phyloP scores from a whole-genome alignment of 768 basidiomycete genomes.

The Ephemerocybe angulata region DNA sequence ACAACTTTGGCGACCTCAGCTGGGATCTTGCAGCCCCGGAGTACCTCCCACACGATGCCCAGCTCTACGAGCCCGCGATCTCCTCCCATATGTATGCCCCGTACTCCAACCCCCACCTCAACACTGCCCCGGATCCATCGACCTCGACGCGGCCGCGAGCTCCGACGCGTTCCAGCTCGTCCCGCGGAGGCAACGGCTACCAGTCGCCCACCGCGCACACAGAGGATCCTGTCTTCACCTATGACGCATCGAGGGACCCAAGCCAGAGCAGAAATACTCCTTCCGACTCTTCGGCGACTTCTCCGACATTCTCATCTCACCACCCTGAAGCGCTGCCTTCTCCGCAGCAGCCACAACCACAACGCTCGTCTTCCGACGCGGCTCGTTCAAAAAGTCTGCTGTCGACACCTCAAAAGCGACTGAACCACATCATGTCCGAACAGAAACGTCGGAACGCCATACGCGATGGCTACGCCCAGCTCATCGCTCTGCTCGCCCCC shows the following conservation, averaged over 20 bases:
- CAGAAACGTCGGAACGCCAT: conserved; percentile 92
- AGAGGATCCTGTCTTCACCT: conserved; percentile 19
- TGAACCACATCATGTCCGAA: conserved; percentile 93
- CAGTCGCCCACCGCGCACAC: conserved; percentile 18
- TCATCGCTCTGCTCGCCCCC: conserved; percentile 79
- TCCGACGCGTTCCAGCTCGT: conserved; percentile 24
- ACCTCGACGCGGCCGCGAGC: conserved; percentile 32
- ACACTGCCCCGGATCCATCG: conserved; percentile 41
- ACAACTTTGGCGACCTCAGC: conserved; percentile 61
- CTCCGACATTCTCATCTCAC: conserved; percentile 4
- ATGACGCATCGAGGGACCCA: conserved; percentile 16
- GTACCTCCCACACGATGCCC: conserved; percentile 6
- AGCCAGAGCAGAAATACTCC: conserved; percentile 25
- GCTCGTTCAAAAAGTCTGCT: conserved; percentile 60
- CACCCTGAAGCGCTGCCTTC: background rate
- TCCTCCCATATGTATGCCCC: conserved; percentile 24
- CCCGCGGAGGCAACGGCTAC: conserved; percentile 19
- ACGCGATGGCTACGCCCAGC: conserved; percentile 82
- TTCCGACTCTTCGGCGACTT: conserved; percentile 27
- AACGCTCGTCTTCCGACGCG: conserved; percentile 14
- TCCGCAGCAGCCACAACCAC: conserved; percentile 16
- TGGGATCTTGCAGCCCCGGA: conserved; percentile 49
- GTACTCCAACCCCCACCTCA: conserved; percentile 47
- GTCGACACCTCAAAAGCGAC: conserved; percentile 80
- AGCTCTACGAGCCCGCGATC: background rate